phyloP scores from a whole-genome alignment of 2,329 filamentous ascomycete genomes.

The Endoconidiophora laricicola region DNA sequence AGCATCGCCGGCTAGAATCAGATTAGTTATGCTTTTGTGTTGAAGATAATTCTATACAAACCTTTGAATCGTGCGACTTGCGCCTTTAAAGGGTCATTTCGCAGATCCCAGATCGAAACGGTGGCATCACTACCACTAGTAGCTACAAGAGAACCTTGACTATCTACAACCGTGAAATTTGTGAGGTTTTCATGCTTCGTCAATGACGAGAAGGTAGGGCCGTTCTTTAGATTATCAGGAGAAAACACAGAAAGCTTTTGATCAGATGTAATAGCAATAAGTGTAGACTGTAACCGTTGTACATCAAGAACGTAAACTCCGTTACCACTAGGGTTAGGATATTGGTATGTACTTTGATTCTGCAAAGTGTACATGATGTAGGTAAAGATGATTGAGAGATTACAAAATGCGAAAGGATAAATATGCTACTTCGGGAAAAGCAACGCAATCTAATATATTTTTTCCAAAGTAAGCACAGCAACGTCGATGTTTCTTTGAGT shows the following conservation, averaged over 20 bases:
- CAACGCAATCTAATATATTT: not conserved
- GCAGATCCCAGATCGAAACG: constrained; percentile 49
- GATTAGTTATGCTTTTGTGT: not conserved
- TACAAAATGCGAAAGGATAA: not conserved
- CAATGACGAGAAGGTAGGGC: constrained; percentile 22
- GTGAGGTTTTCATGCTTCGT: constrained; percentile 47
- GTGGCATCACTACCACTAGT: constrained; percentile 58
- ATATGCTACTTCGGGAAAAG: not conserved
- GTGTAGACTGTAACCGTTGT: constrained; percentile 3
- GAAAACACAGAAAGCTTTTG: constrained; percentile 9
- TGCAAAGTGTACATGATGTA: constrained; percentile 10
- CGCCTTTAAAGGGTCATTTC: constrained; percentile 25
- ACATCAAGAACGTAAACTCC: constrained; percentile 10
- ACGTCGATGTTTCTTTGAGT: not conserved
- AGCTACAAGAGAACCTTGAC: constrained; percentile 36
- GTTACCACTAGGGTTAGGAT: constrained; percentile 11
- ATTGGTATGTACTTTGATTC: constrained; percentile 10
- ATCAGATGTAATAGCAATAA: constrained; percentile 9
- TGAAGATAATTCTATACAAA: constrained; percentile 15
- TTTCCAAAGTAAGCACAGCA: not conserved
- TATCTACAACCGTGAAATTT: constrained; percentile 40
- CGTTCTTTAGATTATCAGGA: constrained; percentile 26
- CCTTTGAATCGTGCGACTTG: constrained; percentile 29
- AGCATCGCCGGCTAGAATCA: constrained; percentile 15
- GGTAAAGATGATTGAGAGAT: not conserved